Evolutionary conservation across 306 rosid species (phyloP).

Genomic region (Luffa aegyptiaca): DNA sequence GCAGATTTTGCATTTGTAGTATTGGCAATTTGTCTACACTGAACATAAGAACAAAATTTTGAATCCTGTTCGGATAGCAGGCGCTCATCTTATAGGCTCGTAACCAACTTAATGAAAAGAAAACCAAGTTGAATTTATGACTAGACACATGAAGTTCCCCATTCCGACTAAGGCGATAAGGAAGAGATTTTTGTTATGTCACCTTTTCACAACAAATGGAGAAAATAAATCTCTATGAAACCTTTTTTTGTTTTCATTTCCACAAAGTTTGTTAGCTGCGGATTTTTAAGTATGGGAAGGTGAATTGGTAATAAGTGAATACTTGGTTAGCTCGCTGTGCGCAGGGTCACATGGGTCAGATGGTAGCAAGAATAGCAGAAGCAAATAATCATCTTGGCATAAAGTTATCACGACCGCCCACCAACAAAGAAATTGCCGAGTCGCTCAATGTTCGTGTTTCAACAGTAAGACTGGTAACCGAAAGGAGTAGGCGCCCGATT

Average conservation of each 20-base stretch:
- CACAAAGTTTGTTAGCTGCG: neutral
- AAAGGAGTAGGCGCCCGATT: constrained; percentile 39
- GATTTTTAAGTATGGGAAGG: neutral
- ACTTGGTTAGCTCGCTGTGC: constrained; percentile 57
- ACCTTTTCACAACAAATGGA: neutral
- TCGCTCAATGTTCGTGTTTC: constrained; percentile 30
- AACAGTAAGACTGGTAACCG: constrained; percentile 40
- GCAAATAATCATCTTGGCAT: constrained; percentile 38
- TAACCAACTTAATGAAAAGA: neutral
- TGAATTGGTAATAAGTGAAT: constrained; percentile 46
- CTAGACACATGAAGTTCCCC: neutral
- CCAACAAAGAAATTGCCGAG: constrained; percentile 46
- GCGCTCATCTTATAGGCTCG: neutral
- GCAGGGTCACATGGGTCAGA: constrained; percentile 43
- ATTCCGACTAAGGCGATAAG: neutral
- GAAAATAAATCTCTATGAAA: neutral
- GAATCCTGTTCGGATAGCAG: neutral
- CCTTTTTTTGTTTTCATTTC: neutral
- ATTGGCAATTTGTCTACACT: neutral
- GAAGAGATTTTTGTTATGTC: neutral
- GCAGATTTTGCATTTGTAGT: neutral
- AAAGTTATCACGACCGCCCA: constrained; percentile 38
- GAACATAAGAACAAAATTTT: neutral
- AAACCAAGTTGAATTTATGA: neutral
- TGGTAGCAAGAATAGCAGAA: constrained; percentile 51